These are phyloP conservation scores for Agaricus sinodeliciosus DNA, from an alignment of 768 basidiomycete genomes.

Conservation along the genomic window DNA sequence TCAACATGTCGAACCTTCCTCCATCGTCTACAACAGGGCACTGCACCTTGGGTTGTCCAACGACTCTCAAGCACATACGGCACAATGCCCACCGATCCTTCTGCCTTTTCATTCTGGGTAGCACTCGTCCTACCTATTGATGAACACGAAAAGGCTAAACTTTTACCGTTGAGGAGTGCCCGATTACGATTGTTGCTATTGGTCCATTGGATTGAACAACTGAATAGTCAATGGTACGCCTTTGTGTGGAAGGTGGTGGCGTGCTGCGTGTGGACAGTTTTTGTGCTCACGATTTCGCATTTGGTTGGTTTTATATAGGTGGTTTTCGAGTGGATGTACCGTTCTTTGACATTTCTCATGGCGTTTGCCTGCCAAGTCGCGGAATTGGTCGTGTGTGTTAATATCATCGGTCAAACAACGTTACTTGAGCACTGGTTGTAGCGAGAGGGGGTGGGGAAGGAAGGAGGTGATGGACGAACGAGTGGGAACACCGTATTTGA, in stretches of 20 bases:
- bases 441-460: neutral
- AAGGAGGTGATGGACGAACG: neutral
- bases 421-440: neutral
- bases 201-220: constrained; percentile 88
- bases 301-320: constrained; percentile 43
- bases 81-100: constrained; percentile 65
- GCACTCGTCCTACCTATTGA: constrained; percentile 87
- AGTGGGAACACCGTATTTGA: constrained; percentile 1
- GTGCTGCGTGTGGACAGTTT: constrained; percentile 16
- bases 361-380: no score
- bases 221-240: constrained; percentile 47
- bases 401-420: no score
- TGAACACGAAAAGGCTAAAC: constrained; percentile 81
- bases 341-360: constrained; percentile 27
- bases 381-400: no score
- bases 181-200: constrained; percentile 78
- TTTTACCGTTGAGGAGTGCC: constrained; percentile 75
- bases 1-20: constrained; percentile 36
- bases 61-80: constrained; percentile 77
- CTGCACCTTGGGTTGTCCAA: constrained; percentile 91
- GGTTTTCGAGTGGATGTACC: constrained; percentile 69
- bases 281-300: constrained; percentile 24
- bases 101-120: constrained; percentile 84
- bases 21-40: constrained; percentile 48
- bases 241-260: constrained; percentile 17